Base-by-base conservation (phyloP, 768 basidiomycete species). In the Termitomyces titanicus region DNA sequence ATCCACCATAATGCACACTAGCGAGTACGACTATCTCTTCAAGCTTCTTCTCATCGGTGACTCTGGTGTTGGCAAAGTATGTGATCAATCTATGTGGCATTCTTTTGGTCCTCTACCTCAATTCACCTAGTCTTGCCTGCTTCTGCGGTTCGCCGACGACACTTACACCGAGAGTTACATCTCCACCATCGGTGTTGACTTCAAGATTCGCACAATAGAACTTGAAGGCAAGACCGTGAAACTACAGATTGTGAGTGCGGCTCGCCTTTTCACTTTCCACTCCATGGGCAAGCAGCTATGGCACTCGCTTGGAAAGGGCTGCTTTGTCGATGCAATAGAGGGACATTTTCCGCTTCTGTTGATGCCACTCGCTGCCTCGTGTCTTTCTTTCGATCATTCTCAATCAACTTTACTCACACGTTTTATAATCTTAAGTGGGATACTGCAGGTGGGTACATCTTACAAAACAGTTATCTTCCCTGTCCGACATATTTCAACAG, bases 161-260 rank as follows among this genome's bases (percentile, higher is more conserved):
- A 91, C 94, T 48, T 98, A 95, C 79, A 97, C 96, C 50, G 94
- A 96, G 71, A 93, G 90, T 64, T 98, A 96, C 74, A 95, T 98
- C 69, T 91, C 88, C 56, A 98, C 96, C 37, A 98, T 98, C 72
- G 97, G 97, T 61, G 94, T 98, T 55, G 94, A 97, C 78, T 97
- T 97, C 78, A 96, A 95, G 88, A 98, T 98, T 76, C 85, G 96
- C 57, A 98, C 96, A 34, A 98, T 98, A 74, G 96, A 98, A 71
- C 81, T 98, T 52, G 96, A 98, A 67, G 96, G 96, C 56, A 97
- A 97, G 87, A 92, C 92, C 1, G 92, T 98, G 72, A 98, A 98
- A 74, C 82, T 98, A 56, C 96, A 98, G 76, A 98, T 98, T 74
- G 95, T 97, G 66, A 74, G 95, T 77, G 40, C 29, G 12, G 75